Percentiles rank a stretch among this genome's conserved stretches.
Evolutionary conservation across 257 asterid genomes (phyloP).

Genomic region (Solanum raphanifolium): DNA sequence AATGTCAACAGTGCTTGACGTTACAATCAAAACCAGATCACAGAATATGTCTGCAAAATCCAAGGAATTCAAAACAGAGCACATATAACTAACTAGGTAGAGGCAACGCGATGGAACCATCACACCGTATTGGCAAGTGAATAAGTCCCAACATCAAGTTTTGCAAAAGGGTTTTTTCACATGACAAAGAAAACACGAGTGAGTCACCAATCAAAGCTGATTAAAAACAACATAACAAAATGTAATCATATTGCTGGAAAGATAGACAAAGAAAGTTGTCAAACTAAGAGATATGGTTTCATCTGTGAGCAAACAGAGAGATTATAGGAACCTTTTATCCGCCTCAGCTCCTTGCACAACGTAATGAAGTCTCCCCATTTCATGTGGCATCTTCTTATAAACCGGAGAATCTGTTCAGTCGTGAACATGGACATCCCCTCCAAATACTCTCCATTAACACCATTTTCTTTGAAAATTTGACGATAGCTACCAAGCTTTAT

Average conservation of each 20-base stretch:
- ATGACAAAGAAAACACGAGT: background rate
- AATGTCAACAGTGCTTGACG: background rate
- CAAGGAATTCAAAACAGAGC: background rate
- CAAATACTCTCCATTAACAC: slow-evolving; percentile 94
- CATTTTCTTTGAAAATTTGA: slow-evolving; percentile 83
- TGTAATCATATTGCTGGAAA: background rate
- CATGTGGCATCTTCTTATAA: slow-evolving; percentile 99
- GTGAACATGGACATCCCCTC: slow-evolving; percentile 99
- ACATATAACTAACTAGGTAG: background rate
- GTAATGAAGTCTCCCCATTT: slow-evolving; percentile 99
- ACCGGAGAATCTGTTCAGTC: slow-evolving; percentile 94
- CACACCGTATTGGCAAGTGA: background rate
- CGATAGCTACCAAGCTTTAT: slow-evolving; percentile 90
- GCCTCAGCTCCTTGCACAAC: slow-evolving; percentile 98
- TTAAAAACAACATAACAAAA: background rate
- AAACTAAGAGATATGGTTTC: background rate
- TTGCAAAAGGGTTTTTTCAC: background rate
- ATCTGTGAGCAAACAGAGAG: background rate
- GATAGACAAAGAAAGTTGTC: background rate
- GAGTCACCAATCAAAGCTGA: background rate
- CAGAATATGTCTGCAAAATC: background rate
- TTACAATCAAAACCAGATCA: background rate
- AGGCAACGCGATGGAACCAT: background rate
- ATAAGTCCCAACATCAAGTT: background rate
- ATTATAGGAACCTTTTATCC: slow-evolving; percentile 70